Base-by-base conservation (phyloP, 208 protist species). In the Acanthamoeba lenticulata region DNA sequence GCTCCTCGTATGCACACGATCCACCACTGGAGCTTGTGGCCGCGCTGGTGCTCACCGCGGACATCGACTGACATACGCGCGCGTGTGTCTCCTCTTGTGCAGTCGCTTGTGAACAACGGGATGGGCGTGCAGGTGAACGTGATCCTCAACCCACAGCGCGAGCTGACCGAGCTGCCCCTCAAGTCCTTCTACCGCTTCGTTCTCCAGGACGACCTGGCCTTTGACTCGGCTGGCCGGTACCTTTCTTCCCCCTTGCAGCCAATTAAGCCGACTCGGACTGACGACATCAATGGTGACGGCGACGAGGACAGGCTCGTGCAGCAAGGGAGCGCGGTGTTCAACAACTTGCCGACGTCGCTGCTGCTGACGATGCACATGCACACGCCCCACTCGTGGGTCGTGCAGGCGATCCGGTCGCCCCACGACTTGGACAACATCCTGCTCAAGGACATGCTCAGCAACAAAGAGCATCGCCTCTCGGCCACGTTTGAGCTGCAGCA, bases 341-440 rank as follows among this genome's bases (percentile, higher is more conserved):
- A 72, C 0, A 77, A 94, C 34, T 79, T 98, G 38, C 96, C 97
- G 9, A 67, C 40, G 2, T 42, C n/a, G 9, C 77, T 92, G 38
- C 67, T 97, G 6, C 90, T 97, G 0, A 97, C 98, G 27, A 91
- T 99, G 1, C 97, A 96, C 83, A 86, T 99, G 13, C 98, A 99
- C 29, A 97, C 98, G 52, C 98, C 98, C 44, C 95, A 98, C 49
- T 96, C 97, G 52, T 99, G 98, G 98, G 96, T 98, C 3, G 96
- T 99, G 6, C 97, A 98, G 90, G 94, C 97, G 4, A 92, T 96
- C 36, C 95, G 96, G 3, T 96, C 98, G 1, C 95, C 97, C 90
- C 95, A 98, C 89, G 99, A 99, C 95, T 95, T 99, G 49, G 99
- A 99, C 96, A 99, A 99, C 96, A 98, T 99, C 90, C 94, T 97